Evolutionary conservation across 139 green algal species (phyloP).

Genomic region (Spirogloea muscicola): DNA sequence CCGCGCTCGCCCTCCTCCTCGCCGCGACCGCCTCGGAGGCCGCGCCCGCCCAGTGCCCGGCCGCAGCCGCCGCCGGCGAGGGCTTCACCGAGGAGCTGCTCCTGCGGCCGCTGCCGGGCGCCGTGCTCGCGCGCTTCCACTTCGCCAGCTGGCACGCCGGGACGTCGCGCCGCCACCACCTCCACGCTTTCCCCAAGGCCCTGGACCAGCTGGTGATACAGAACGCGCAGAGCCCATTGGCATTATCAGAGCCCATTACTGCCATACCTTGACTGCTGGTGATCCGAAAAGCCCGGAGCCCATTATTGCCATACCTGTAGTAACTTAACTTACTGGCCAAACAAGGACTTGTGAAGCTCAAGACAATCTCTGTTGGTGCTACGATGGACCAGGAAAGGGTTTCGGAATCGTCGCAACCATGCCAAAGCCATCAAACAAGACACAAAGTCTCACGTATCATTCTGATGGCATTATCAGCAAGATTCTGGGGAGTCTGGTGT

Average conservation of each 20-base stretch:
- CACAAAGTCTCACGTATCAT: no score
- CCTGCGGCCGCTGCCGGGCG: constrained; percentile 26
- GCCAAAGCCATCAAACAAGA: no score
- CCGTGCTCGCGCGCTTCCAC: constrained; percentile 25
- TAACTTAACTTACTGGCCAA: not conserved
- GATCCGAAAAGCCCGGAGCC: not conserved
- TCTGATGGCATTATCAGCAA: no score
- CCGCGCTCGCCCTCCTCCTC: no score
- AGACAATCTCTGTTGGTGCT: no score
- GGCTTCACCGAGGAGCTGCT: constrained; percentile 46
- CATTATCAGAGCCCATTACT: not conserved
- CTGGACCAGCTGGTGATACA: constrained; percentile 32
- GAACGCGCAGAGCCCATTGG: not conserved
- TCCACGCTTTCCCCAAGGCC: constrained; percentile 23
- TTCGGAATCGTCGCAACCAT: no score
- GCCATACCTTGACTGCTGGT: not conserved
- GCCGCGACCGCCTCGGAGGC: no score
- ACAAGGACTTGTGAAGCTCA: not conserved
- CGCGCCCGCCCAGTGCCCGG: no score
- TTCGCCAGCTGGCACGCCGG: constrained; percentile 4
- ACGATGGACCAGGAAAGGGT: no score
- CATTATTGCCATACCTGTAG: not conserved
- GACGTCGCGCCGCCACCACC: not conserved
- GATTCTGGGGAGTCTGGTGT: no score
- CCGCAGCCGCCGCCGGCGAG: no score